These are phyloP conservation scores for Papiliotrema terrestris DNA, from an alignment of 1,284 basidiomycete genomes.

Conservation along the genomic window DNA sequence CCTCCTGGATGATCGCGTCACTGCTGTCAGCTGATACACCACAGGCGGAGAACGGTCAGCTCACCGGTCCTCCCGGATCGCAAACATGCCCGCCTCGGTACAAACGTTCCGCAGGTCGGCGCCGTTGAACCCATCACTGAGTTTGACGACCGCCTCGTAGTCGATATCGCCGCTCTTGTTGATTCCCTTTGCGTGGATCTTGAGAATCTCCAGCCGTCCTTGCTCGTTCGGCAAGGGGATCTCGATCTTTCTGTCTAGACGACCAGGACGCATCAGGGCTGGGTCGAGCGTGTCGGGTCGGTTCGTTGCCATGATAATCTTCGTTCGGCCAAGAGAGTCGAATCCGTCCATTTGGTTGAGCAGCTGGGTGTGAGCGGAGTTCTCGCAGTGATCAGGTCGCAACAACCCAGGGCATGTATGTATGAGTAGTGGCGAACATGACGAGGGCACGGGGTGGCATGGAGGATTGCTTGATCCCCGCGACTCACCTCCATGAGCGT, in stretches of 20 bases:
- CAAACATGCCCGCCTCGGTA: constrained; percentile 99
- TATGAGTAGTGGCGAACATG: too few species aligned
- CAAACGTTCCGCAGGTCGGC: constrained; percentile 95
- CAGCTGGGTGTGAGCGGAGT: constrained; percentile 55
- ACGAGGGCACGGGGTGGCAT: too few species aligned
- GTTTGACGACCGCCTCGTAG: constrained; percentile 95
- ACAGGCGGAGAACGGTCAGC: too few species aligned
- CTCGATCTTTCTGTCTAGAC: constrained; percentile 97
- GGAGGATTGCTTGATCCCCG: not conserved
- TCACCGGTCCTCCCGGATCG: constrained; percentile 88
- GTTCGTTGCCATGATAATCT: constrained; percentile 99
- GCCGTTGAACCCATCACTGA: constrained; percentile 89
- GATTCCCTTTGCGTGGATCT: constrained; percentile 92
- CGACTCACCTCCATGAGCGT: constrained; percentile 89
- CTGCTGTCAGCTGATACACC: constrained; percentile 53
- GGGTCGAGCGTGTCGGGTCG: constrained; percentile 96
- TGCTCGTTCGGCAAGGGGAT: constrained; percentile 98
- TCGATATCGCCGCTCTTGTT: constrained; percentile 95
- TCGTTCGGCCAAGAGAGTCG: constrained; percentile 91
- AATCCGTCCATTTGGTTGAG: constrained; percentile 99
- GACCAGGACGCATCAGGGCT: constrained; percentile 90
- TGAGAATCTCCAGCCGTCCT: constrained; percentile 87
- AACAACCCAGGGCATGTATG: not conserved
- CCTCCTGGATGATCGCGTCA: constrained; percentile 88
- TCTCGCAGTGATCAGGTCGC: not conserved